These are phyloP conservation scores for Magnolia officinalis DNA, from an alignment of 164 flowering plant genomes.

Conservation along the genomic window DNA sequence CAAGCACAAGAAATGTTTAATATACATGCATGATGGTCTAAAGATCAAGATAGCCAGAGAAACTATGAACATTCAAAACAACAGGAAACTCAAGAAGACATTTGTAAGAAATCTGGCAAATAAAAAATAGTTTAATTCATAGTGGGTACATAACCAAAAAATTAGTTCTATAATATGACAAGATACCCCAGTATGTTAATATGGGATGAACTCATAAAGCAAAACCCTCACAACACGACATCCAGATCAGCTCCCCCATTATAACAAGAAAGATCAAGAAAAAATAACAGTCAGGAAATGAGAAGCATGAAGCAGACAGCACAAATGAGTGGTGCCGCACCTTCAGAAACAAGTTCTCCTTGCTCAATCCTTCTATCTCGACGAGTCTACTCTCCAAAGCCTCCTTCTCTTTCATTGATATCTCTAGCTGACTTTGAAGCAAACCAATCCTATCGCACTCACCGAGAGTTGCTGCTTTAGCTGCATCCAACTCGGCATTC, in stretches of 20 bases:
- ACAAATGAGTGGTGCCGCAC: constrained; percentile 22
- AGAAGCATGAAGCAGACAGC: not conserved
- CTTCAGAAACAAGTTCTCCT: constrained; percentile 65
- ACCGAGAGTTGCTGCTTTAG: constrained; percentile 56
- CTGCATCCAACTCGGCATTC: constrained; percentile 65
- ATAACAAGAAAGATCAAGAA: no score
- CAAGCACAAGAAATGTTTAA: no score
- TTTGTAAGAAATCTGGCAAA: not conserved
- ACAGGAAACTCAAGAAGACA: not conserved
- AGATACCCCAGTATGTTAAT: no score
- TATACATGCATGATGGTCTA: no score
- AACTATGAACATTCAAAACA: no score
- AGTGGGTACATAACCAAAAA: no score
- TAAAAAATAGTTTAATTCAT: no score
- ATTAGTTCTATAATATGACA: no score
- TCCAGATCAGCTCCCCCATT: no score
- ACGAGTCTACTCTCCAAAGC: constrained; percentile 52
- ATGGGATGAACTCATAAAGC: no score
- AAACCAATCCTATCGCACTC: constrained; percentile 65
- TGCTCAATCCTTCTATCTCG: constrained; percentile 50
- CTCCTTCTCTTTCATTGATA: constrained; percentile 62
- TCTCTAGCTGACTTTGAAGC: constrained; percentile 60
- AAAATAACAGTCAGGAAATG: not conserved
- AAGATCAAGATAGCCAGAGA: no score
- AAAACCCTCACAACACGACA: no score